Evolutionary conservation across 345 rosid genomes (phyloP).

Genomic region (Durio zibethinus): DNA sequence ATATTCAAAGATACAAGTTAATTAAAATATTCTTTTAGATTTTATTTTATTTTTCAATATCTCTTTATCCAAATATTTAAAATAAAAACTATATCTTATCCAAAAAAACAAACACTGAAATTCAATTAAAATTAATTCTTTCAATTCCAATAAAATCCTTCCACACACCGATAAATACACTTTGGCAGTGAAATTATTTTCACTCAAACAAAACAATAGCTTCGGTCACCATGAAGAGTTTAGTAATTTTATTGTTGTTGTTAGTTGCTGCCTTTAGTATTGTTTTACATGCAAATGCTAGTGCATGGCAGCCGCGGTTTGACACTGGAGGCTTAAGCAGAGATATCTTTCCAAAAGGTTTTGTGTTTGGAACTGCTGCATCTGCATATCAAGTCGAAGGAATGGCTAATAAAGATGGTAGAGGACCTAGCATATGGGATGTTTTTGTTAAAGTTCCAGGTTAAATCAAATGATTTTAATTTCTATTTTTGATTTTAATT

Average conservation of each 20-base stretch:
- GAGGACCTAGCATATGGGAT: slow-evolving; percentile 74
- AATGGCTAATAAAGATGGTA: slow-evolving; percentile 44
- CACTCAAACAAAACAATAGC: no score
- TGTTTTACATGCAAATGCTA: no score
- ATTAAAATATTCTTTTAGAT: no score
- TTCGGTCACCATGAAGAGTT: neutral
- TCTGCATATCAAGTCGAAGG: slow-evolving; percentile 41
- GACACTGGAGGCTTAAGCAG: slow-evolving; percentile 11
- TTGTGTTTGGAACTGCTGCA: slow-evolving; percentile 7
- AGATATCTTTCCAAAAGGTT: slow-evolving; percentile 12
- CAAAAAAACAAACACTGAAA: no score
- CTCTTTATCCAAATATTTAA: no score
- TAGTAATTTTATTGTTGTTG: neutral
- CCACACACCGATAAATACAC: neutral
- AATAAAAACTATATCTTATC: no score
- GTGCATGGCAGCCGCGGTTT: neutral
- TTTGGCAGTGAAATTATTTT: neutral
- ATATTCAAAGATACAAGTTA: no score
- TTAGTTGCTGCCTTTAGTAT: no score
- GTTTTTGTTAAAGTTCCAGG: slow-evolving; percentile 44
- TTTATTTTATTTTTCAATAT: no score
- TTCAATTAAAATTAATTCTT: no score
- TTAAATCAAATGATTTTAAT: neutral
- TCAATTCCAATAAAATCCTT: no score
- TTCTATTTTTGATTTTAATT: no score